Base-by-base conservation (phyloP, 176 grass and related monocot species). In the Panicum miliaceum region DNA sequence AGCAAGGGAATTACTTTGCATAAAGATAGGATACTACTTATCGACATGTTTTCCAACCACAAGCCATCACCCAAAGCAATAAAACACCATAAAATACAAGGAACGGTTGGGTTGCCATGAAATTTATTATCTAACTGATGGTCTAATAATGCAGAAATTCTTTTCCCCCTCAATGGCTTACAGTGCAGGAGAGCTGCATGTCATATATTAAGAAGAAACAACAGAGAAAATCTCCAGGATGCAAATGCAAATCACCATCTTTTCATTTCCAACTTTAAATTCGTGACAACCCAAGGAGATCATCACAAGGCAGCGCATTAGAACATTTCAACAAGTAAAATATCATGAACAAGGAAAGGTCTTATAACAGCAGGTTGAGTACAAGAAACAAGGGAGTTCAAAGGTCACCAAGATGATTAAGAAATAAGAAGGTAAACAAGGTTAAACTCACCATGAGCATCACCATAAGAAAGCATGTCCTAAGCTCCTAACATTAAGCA, bases 401-500 rank as follows among this genome's bases (percentile, higher is more conserved):
- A 4, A 80, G 38, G 15, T 71, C 35, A 79, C 48, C 19, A 47
- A 45, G 38, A 10, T 22, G 40, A 4, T 71, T 61, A 85, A 61
- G 25, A 29, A 36, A 53, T 42, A 42, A 76, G 78, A 59, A 3
- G 12, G 41, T 41, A 61, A 63, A 76, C 2, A 79, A 57, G 37
- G 12, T 77, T 48, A 47, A 79, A 84, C 38, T 89, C 75, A 80
- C 36, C 58, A 79, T 57, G 76, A 71, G 16, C 77, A 90, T 88
- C 75, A 80, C 20, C 47, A 79, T 47, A 82, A 71, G 16, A 82
- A 90, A 82, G 72, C 43, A 86, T 64, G 78, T 45, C 56, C 64
- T 54, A 89, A 82, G 15, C 61, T 90, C 43, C 77, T 46, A 85
- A 85, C 43, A 77, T 89, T 54, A 71, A 45, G 64, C 53, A 72